A percentile compares a stretch with the other conserved stretches of the same genome.
These are phyloP conservation scores for Linum trigynum DNA, from an alignment of 345 rosid species.

Conservation along the genomic window DNA sequence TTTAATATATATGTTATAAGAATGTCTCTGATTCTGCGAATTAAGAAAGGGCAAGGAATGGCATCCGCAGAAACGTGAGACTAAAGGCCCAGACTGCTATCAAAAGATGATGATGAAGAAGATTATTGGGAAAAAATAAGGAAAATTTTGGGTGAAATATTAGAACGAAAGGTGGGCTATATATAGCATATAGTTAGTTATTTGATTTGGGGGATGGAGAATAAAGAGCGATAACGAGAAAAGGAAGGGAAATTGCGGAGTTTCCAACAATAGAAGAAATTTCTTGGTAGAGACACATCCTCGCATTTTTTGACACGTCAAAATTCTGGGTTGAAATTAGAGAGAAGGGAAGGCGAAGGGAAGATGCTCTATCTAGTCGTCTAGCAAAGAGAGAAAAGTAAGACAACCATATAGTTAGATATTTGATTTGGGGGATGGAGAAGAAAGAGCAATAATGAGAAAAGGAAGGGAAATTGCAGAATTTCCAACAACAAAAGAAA, in stretches of 20 bases:
- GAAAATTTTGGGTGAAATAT: not conserved
- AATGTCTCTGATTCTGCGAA: slow-evolving; percentile 20
- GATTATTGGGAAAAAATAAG: not conserved
- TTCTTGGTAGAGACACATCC: slow-evolving; percentile 49
- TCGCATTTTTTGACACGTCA: slow-evolving; percentile 7
- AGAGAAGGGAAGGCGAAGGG: slow-evolving; percentile 1
- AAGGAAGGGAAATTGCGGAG: not conserved
- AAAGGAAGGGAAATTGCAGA: not conserved
- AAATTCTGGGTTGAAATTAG: slow-evolving; percentile 2
- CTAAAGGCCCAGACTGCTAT: not conserved
- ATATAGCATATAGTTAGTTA: no score
- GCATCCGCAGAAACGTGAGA: slow-evolving; percentile 25
- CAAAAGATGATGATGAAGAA: not conserved
- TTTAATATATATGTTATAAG: slow-evolving; percentile 11
- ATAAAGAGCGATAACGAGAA: slow-evolving; percentile 1
- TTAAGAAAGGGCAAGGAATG: not conserved
- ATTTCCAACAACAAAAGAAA: not conserved
- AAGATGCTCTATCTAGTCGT: not conserved
- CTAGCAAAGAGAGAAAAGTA: not conserved
- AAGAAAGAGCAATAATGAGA: slow-evolving; percentile 3
- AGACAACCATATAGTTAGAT: no score
- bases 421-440: not conserved
- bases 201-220: not conserved
- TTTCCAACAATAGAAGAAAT: slow-evolving; percentile 5
- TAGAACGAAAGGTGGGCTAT: not conserved